A percentile compares a stretch with the other conserved stretches of the same genome.
Evolutionary conservation across 768 basidiomycete genomes (phyloP).

Genomic region (Artomyces pyxidatus): DNA sequence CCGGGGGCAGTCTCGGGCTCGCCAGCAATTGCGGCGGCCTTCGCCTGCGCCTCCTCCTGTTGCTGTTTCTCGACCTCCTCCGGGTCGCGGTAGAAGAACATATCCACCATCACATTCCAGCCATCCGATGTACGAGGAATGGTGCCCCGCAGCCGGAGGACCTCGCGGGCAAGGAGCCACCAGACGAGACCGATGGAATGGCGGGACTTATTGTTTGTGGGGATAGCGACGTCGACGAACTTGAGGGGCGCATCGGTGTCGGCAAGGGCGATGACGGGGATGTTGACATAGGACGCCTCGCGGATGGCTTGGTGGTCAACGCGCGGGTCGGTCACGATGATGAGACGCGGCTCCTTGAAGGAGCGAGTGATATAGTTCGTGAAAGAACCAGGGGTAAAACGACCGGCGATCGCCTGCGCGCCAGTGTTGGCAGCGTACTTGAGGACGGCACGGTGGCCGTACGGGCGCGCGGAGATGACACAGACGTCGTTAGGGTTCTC

Average conservation of each 20-base stretch:
- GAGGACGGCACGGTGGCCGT: slow-evolving; percentile 98
- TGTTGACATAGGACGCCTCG: slow-evolving; percentile 99
- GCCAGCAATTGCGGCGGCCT: slow-evolving; percentile 53
- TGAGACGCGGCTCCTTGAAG: slow-evolving; percentile 99
- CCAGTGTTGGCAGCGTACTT: slow-evolving; percentile 98
- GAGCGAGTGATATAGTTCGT: slow-evolving; percentile 99
- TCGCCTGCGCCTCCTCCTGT: slow-evolving; percentile 86
- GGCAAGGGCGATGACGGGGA: slow-evolving; percentile 98
- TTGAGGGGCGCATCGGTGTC: slow-evolving; percentile 97
- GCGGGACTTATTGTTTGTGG: slow-evolving; percentile 98
- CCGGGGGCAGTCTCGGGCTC: slow-evolving; percentile 41
- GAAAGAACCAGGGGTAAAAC: slow-evolving; percentile 98
- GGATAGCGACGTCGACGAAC: slow-evolving; percentile 98
- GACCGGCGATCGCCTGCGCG: slow-evolving; percentile 96
- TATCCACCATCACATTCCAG: slow-evolving; percentile 98
- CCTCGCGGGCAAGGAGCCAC: slow-evolving; percentile 97
- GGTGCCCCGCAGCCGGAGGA: slow-evolving; percentile 90
- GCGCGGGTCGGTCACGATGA: slow-evolving; percentile 97
- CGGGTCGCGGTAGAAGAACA: slow-evolving; percentile 99
- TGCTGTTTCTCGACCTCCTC: slow-evolving; percentile 99
- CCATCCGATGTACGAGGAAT: slow-evolving; percentile 86
- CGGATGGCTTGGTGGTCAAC: slow-evolving; percentile 99
- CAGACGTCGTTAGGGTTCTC: slow-evolving; percentile 98
- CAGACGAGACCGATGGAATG: slow-evolving; percentile 96
- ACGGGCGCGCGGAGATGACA: slow-evolving; percentile 96